phyloP scores from a whole-genome alignment of 225 moss, liverwort and hornwort genomes.

The Antitrichia curtipendula region DNA sequence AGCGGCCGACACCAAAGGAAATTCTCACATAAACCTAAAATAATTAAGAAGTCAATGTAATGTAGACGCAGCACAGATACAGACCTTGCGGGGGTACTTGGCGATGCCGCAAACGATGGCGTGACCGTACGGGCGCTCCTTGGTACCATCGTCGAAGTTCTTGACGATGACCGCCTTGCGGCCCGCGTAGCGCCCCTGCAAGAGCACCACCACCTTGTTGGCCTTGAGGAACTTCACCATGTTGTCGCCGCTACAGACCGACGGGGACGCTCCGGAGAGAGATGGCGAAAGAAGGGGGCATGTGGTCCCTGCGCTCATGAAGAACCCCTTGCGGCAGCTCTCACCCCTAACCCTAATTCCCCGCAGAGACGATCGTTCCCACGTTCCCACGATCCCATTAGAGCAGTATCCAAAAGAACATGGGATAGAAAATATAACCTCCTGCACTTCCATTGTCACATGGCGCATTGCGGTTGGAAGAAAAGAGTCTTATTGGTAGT shows the following conservation, averaged over 20 bases:
- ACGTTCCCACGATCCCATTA: background rate
- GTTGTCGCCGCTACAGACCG: background rate
- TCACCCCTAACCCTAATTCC: constrained; percentile 15
- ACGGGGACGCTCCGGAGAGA: background rate
- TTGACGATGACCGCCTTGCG: constrained; percentile 87
- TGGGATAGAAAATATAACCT: background rate
- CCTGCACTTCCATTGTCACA: no score
- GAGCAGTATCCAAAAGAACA: background rate
- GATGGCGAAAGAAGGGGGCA: background rate
- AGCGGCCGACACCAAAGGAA: background rate
- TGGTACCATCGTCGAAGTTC: constrained; percentile 79
- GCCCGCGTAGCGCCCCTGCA: constrained; percentile 80
- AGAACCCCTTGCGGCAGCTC: background rate
- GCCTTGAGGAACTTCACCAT: constrained; percentile 88
- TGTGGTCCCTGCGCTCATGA: background rate
- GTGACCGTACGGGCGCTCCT: constrained; percentile 71
- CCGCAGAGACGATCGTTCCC: background rate
- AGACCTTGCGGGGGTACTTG: constrained; percentile 70
- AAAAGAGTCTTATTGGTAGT: background rate
- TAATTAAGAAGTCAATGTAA: background rate
- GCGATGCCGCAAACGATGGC: constrained; percentile 64
- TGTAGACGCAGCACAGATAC: background rate
- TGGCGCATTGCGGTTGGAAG: background rate
- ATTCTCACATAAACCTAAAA: background rate
- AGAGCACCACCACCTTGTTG: constrained; percentile 82